These are phyloP conservation scores for Penicillium paradoxum DNA, from an alignment of 495 filamentous ascomycete genomes.

Conservation along the genomic window DNA sequence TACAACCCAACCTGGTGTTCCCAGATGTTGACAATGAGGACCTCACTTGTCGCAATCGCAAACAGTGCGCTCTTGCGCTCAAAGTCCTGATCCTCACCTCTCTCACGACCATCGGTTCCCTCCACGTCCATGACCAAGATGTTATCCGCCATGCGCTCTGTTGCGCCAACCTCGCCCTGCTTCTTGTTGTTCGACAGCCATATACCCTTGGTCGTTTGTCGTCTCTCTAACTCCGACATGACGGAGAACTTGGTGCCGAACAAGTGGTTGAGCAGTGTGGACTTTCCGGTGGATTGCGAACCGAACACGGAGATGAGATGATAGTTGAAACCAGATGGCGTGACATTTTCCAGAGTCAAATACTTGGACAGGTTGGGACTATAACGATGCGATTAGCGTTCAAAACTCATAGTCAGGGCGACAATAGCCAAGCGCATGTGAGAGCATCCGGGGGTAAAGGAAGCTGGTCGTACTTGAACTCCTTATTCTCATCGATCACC, in stretches of 20 bases:
- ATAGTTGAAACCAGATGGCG: conserved; percentile 92
- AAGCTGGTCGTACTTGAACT: conserved; percentile 72
- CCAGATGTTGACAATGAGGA: conserved; percentile 98
- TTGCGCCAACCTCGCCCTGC: conserved; percentile 27
- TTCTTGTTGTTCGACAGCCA: conserved; percentile 97
- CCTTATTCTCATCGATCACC: conserved; percentile 91
- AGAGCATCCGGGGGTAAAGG: conserved; percentile 6
- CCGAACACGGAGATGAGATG: conserved; percentile 98
- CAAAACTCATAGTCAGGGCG: neutral
- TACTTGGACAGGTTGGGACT: conserved; percentile 80
- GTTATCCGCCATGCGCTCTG: conserved; percentile 78
- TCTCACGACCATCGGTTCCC: conserved; percentile 92
- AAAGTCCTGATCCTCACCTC: conserved; percentile 98
- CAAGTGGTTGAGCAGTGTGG: conserved; percentile 89
- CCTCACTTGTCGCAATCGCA: conserved; percentile 94
- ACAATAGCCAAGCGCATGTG: neutral
- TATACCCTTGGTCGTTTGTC: conserved; percentile 97
- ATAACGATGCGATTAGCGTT: conserved; percentile 22
- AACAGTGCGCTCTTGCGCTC: conserved; percentile 97
- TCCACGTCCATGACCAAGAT: conserved; percentile 99
- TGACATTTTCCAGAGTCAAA: conserved; percentile 69
- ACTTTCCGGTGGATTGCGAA: conserved; percentile 97
- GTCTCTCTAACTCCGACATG: conserved; percentile 85
- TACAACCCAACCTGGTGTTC: conserved; percentile 98
- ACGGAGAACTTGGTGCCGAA: conserved; percentile 96